phyloP scores from a whole-genome alignment of 495 filamentous ascomycete species.

The Cercophora newfieldiana region DNA sequence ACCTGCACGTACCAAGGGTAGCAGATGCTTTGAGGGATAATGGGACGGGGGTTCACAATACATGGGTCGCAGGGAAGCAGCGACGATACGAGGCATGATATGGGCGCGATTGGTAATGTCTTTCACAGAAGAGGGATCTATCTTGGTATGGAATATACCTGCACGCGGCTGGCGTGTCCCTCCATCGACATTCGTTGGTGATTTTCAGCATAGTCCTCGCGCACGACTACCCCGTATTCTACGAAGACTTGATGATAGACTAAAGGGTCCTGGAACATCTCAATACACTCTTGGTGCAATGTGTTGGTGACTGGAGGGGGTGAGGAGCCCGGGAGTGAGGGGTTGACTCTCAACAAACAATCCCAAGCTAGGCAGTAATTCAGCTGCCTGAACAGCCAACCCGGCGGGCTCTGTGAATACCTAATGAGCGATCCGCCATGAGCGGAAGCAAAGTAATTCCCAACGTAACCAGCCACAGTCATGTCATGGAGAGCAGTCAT shows the following conservation, averaged over 20 bases:
- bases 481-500: background rate
- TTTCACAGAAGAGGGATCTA: slow-evolving; percentile 1
- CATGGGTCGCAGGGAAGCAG: background rate
- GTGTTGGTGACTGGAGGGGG: background rate
- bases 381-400: background rate
- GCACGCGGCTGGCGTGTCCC: slow-evolving; percentile 17
- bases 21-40: slow-evolving; percentile 6
- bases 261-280: slow-evolving; percentile 12
- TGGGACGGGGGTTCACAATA: slow-evolving; percentile 5
- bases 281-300: background rate
- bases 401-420: background rate
- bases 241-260: slow-evolving; percentile 28
- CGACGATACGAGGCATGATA: slow-evolving; percentile 21
- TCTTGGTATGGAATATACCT: slow-evolving; percentile 31
- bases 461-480: background rate
- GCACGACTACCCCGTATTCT: slow-evolving; percentile 22
- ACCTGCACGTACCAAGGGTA: background rate
- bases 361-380: background rate
- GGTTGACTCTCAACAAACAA: background rate
- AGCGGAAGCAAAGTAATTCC: background rate
- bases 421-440: background rate
- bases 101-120: slow-evolving; percentile 24
- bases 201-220: slow-evolving; percentile 28
- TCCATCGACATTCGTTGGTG: slow-evolving; percentile 23
- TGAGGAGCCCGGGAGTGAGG: background rate